phyloP scores from a whole-genome alignment of 345 rosid genomes.

The Anastatica hierochuntica region DNA sequence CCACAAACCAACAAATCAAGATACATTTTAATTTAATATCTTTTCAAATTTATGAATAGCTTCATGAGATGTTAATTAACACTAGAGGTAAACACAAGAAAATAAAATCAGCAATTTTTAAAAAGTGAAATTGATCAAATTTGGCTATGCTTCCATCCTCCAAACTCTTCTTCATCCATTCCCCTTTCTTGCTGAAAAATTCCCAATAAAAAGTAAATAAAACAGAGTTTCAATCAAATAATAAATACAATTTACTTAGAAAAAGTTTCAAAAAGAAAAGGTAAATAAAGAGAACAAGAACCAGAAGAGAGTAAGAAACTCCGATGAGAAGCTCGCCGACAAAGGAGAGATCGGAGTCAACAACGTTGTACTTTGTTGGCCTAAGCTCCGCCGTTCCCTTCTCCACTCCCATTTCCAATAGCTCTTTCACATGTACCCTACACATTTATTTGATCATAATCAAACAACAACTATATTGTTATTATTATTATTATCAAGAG shows the following conservation, averaged over 20 bases:
- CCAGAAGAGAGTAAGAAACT: constrained; percentile 33
- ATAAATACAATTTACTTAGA: no score
- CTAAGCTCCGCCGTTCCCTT: constrained; percentile 54
- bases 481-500: no score
- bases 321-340: constrained; percentile 70
- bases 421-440: constrained; percentile 66
- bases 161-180: constrained; percentile 32
- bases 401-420: constrained; percentile 66
- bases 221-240: no score
- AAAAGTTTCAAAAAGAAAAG: no score
- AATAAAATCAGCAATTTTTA: not conserved
- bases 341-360: constrained; percentile 34
- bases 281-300: no score
- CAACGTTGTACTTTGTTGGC: constrained; percentile 50
- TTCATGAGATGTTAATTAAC: constrained; percentile 11
- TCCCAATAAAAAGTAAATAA: not conserved
- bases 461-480: no score
- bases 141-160: constrained; percentile 75
- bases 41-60: not conserved
- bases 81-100: constrained; percentile 4
- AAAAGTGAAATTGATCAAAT: not conserved
- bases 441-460: not conserved
- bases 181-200: constrained; percentile 27
- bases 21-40: no score
- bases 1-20: no score